Evolutionary conservation across 2,329 filamentous ascomycete species (phyloP).

Genomic region (Hymenoscyphus fructigenus): DNA sequence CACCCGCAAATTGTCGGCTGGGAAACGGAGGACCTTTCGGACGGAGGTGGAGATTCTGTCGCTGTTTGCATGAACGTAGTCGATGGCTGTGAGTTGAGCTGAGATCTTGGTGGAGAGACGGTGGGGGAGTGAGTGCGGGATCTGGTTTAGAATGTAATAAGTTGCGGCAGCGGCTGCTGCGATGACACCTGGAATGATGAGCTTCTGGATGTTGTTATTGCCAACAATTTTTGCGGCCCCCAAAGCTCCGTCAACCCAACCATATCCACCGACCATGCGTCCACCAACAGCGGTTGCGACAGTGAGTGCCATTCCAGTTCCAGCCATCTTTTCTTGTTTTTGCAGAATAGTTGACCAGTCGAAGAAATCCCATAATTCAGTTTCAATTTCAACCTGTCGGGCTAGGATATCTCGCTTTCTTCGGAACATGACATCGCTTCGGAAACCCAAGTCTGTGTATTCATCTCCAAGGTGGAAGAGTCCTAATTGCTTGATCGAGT

Average conservation of each 20-base stretch:
- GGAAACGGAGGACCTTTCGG: conserved; percentile 83
- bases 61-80: conserved; percentile 91
- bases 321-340: conserved; percentile 89
- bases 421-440: conserved; percentile 90
- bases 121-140: conserved; percentile 83
- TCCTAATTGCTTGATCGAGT: conserved; percentile 83
- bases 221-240: conserved; percentile 79
- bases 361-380: conserved; percentile 91
- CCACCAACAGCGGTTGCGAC: conserved; percentile 82
- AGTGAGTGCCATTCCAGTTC: conserved; percentile 92
- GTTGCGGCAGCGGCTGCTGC: conserved; percentile 69
- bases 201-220: conserved; percentile 73
- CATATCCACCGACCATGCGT: conserved; percentile 76
- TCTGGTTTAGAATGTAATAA: conserved; percentile 80
- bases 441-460: conserved; percentile 83
- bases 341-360: conserved; percentile 82
- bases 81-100: conserved; percentile 73
- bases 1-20: conserved; percentile 81
- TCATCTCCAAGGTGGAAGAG: conserved; percentile 85
- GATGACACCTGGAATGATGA: conserved; percentile 78
- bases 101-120: conserved; percentile 85
- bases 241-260: conserved; percentile 86
- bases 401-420: conserved; percentile 78
- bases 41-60: conserved; percentile 81
- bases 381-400: conserved; percentile 80